phyloP scores from a whole-genome alignment of 352 stramenopile genomes.

The Pythium coloratum region DNA sequence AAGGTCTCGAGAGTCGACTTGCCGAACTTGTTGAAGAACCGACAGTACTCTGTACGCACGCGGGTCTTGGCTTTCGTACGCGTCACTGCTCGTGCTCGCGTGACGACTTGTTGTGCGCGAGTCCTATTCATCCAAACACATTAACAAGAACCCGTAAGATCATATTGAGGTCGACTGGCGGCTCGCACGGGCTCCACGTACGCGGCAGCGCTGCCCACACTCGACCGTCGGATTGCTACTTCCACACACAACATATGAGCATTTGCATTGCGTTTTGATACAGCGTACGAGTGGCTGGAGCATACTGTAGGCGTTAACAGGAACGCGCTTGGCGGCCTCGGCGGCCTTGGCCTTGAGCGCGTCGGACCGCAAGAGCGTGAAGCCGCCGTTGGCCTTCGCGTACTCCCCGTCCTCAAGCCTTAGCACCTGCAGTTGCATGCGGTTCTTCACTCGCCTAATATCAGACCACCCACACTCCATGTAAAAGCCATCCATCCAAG shows the following conservation, averaged over 20 bases:
- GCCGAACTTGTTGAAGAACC: conserved; percentile 83
- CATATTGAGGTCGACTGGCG: not conserved
- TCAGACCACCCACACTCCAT: not conserved
- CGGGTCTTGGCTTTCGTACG: conserved; percentile 38
- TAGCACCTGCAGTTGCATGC: conserved; percentile 56
- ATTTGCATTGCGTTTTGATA: no score
- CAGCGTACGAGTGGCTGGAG: not conserved
- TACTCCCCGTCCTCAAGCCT: conserved; percentile 71
- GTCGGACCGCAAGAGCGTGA: conserved; percentile 63
- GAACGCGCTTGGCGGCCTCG: not conserved
- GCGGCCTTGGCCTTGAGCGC: conserved; percentile 36
- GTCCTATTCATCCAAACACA: conserved; percentile 18
- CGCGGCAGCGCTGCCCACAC: not conserved
- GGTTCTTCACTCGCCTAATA: conserved; percentile 33
- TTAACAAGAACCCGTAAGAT: not conserved
- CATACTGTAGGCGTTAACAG: not conserved
- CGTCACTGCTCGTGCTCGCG: conserved; percentile 42
- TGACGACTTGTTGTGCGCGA: conserved; percentile 53
- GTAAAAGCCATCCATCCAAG: not conserved
- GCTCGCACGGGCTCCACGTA: not conserved
- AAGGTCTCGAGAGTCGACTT: conserved; percentile 29
- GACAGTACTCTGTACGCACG: conserved; percentile 73
- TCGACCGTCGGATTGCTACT: not conserved
- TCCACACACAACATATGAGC: not conserved
- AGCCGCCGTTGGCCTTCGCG: conserved; percentile 68